Base-by-base conservation (phyloP, 306 rosid species). In the Styphnolobium japonicum region DNA sequence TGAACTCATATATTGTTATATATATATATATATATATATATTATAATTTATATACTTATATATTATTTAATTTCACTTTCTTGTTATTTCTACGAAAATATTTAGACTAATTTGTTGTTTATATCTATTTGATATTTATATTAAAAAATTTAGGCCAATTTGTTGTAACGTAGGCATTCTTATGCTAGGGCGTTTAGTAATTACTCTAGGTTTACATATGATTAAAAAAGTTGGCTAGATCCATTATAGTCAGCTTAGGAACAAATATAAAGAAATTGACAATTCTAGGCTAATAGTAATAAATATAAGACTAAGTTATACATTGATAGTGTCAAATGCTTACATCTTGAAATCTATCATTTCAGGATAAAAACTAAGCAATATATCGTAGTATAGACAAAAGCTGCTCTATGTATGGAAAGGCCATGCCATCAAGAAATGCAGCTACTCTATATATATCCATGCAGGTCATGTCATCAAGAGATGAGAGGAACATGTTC, bases 271-370 rank as follows among this genome's bases (percentile, higher is more conserved):
- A 29, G 22, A 52, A 76, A 14, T 27, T 22, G 51, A 9, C 45
- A 58, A 48, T 15, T 49, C 4, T 69, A 49, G 65, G 25, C 52
- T 61, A 53, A 71, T 48, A 36, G 36, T 62, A 15, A 40, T 23
- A 52, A 64, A 57, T 37, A 66, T 52, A 70, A 37, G 27, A 66
- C 61, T 71, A 49, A 76, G 31, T 75, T 23, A 6, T 56, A 67
- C 63, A 71, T 55, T 3, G 33, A 72, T 29, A 25, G 73, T 42
- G 69, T 55, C 43, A 61, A 43, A 61, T 80, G 19, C 42, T 60
- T 75, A 16, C 70, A 72, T 33, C 79, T 68, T 78, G 84, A 79
- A 83, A 79, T 46, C 31, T 83, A 61, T 6, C 52, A 73, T 70
- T 80, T 80, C 81, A 84, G 77, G 48, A 53, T 52, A 40, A 21